A percentile compares a stretch with the other conserved stretches of the same genome.
Conservation (phyloP, 345 rosid genomes). For the Murraya koenigii region DNA sequence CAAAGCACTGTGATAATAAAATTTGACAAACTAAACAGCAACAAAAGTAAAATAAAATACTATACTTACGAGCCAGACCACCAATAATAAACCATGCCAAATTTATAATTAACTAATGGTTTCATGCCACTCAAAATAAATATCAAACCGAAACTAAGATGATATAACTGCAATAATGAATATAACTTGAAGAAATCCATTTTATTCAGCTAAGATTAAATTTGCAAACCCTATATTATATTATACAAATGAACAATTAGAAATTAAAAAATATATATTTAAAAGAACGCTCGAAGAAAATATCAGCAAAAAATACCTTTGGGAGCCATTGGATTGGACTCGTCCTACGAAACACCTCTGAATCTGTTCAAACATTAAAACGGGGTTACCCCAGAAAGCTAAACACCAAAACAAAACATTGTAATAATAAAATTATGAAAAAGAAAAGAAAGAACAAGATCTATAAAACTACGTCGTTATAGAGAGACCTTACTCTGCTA, state of each 20-base stretch:
- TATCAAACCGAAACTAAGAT: background rate
- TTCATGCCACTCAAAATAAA: too few species aligned
- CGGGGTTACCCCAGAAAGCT: background rate
- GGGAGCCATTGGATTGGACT: slow-evolving; percentile 41
- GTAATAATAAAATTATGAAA: background rate
- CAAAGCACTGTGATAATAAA: background rate
- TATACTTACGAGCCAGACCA: background rate
- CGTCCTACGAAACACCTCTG: background rate
- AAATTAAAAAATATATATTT: background rate
- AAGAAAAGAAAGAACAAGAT: background rate
- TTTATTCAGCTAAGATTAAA: background rate
- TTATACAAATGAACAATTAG: background rate
- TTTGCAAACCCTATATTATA: background rate
- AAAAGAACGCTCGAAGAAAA: background rate
- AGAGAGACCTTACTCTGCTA: background rate
- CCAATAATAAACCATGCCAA: background rate
- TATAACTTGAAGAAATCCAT: too few species aligned
- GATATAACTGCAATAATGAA: background rate
- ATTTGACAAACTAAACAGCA: background rate
- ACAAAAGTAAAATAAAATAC: background rate
- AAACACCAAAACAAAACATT: background rate
- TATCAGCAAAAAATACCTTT: slow-evolving; percentile 23
- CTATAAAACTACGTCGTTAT: too few species aligned
- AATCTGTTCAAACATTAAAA: background rate
- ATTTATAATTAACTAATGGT: too few species aligned